Base-by-base conservation (phyloP, 2,329 filamentous ascomycete species). In the Pseudocercospora musae region DNA sequence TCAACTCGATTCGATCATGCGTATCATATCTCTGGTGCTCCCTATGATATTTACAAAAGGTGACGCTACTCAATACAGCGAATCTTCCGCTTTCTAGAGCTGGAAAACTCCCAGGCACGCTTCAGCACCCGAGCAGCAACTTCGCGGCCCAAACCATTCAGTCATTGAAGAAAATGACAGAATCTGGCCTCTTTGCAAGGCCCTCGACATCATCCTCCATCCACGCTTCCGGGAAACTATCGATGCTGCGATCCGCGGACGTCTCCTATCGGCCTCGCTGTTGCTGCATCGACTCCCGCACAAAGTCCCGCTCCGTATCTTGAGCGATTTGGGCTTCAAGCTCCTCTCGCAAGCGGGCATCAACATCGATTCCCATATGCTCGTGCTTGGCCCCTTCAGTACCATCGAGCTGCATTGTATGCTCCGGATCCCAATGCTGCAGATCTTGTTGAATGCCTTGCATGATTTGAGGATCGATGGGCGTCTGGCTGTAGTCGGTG, bases 401-500 rank as follows among this genome's bases (percentile, higher is more conserved):
- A 4, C 50, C 58, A 13, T 60, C 50, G 5, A 60, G 23, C 25
- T 48, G 49, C 58, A 60, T 55, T 9, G 48, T 25, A 4, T 63
- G 44, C 3, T 60, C 44, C 3, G 33, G 33, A 21, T 58, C 48
- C 25, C 42, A 53, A 20, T 18, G 53, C 31, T 49, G 50, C 29
- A 29, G 31, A 15, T 53, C 33, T 42, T 62, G 58, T 11, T 49
- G 58, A n/a, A 65, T 48, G 33, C 57, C 58, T 31, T 63, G 56
- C 79, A 87, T 87, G 53, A 88, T 85, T 40, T 85, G 84, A 2
- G 85, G 85, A 62, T 88, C 85, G 46, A 86, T 79, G 1, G 85
- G 84, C 73, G 87, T 78, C 56, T 83, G 78, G 46, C 82, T 78
- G 62, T 79, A 82, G 52, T 81, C 74, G 23, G 63, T 40, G 18